Base-by-base conservation (phyloP, 2,329 filamentous ascomycete species). In the Bipolaris bicolor region DNA sequence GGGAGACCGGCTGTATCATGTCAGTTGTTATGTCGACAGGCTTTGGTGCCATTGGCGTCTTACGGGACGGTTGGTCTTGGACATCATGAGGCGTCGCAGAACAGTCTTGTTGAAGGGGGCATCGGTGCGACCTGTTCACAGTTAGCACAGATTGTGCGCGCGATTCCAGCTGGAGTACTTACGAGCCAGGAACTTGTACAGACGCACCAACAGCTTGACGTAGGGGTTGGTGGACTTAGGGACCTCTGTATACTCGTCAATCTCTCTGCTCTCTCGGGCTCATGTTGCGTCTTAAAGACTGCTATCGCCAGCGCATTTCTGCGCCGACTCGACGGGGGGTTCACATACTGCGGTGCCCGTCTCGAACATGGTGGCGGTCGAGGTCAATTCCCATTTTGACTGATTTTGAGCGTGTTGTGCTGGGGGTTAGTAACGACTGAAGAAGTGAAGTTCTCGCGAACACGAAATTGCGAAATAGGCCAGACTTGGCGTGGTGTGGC, bases 91-190 rank as follows among this genome's bases (percentile, higher is more conserved):
- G 77, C 95, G 91, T 81, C 94, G 92, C 76, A 99, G 91, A 78
- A 99, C 88, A 76, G 95, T 91, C 87, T 97, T 96, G 90, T 99
- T 99, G 91, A 99, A 99, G 84, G 87, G 87, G 69, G 92, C 87
- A 81, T 98, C 95, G 79, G 95, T 99, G 79, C 95, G 93, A 83
- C 92, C 91, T 96, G 74, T 52, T 39, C 37, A 43, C 55, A 52
- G 67, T 75, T 62, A 75, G 73, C 71, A 51, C 56, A 58, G 54
- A 50, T 53, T 53, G 46, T 52, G 52, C 39, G 60, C 46, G 37
- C 40, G 57, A 57, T 49, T 26, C 20, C 31, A 18, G 15, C 20
- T 15, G 34, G 49, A 68, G 64, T 63, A 88, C 89, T 83, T 91
- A 96, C 92, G 91, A 78, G 92, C 89, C 81, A 97, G 84, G 88